phyloP scores from a whole-genome alignment of 164 flowering plant genomes.

The Platanus orientalis region DNA sequence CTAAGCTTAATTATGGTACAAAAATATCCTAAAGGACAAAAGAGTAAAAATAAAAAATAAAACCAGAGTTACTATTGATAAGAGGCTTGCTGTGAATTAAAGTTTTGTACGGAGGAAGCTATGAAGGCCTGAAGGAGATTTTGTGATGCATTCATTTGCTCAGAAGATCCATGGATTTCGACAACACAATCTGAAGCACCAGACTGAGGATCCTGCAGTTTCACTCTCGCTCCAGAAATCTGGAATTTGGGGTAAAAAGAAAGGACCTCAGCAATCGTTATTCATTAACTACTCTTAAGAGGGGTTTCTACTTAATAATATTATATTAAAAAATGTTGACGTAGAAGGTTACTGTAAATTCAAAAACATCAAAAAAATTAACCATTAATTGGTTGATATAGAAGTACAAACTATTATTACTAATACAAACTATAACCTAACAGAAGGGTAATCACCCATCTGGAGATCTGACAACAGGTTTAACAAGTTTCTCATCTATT shows the following conservation, averaged over 20 bases:
- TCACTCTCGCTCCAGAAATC: conserved; percentile 39
- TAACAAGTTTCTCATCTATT: background rate
- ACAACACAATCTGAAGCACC: conserved; percentile 35
- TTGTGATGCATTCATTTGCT: conserved; percentile 36
- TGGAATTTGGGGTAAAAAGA: conserved; percentile 1
- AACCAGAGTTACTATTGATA: background rate
- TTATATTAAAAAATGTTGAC: no score
- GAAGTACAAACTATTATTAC: no score
- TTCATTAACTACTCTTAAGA: background rate
- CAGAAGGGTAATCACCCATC: background rate
- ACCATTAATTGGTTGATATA: background rate
- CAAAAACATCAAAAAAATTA: background rate
- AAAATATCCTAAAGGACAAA: background rate
- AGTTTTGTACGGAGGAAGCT: conserved; percentile 22
- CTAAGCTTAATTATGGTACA: background rate
- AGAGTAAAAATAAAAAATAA: background rate
- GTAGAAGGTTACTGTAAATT: background rate
- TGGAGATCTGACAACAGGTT: background rate
- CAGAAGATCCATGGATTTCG: conserved; percentile 40
- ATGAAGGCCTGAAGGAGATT: conserved; percentile 30
- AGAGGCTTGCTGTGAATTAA: background rate
- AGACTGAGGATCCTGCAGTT: conserved; percentile 32
- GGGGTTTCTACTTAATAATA: no score
- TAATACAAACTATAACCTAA: no score
- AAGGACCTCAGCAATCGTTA: background rate